Conservation (phyloP, 352 stramenopile genomes). For the Globisporangium orthogonon region DNA sequence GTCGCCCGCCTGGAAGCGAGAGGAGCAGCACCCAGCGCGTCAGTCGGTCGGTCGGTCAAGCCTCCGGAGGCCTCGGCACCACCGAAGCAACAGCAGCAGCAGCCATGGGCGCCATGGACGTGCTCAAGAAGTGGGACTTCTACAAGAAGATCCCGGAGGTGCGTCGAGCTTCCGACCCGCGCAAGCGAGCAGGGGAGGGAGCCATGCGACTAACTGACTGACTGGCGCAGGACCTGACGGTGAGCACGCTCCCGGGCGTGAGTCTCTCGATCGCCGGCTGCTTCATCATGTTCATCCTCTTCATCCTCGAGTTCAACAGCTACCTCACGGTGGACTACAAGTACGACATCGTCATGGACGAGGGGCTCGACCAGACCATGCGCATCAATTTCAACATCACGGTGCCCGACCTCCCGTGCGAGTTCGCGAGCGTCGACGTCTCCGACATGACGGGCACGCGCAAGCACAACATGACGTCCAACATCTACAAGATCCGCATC, state of each 20-base stretch:
- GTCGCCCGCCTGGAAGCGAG: no score
- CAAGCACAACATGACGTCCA: constrained; percentile 97
- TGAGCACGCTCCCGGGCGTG: constrained; percentile 81
- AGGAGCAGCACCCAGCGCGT: no score
- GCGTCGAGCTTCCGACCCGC: background rate
- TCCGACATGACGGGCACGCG: constrained; percentile 96
- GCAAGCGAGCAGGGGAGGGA: background rate
- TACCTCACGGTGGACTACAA: constrained; percentile 85
- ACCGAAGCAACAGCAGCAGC: constrained; percentile 2
- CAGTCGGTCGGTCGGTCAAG: background rate
- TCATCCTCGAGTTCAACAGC: constrained; percentile 88
- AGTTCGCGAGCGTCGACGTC: constrained; percentile 95
- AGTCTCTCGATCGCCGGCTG: constrained; percentile 75
- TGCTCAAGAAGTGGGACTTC: constrained; percentile 89
- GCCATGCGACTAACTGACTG: background rate
- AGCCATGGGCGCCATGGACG: constrained; percentile 79
- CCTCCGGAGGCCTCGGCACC: no score
- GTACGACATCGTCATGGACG: constrained; percentile 88
- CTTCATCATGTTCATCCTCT: constrained; percentile 89
- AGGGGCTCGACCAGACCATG: constrained; percentile 77
- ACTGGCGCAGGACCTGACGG: constrained; percentile 59
- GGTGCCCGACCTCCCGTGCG: constrained; percentile 94
- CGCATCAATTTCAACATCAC: constrained; percentile 99
- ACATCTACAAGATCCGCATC: constrained; percentile 96
- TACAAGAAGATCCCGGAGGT: constrained; percentile 91